Conservation (phyloP, 768 basidiomycete genomes). For the Suillus alpinus region DNA sequence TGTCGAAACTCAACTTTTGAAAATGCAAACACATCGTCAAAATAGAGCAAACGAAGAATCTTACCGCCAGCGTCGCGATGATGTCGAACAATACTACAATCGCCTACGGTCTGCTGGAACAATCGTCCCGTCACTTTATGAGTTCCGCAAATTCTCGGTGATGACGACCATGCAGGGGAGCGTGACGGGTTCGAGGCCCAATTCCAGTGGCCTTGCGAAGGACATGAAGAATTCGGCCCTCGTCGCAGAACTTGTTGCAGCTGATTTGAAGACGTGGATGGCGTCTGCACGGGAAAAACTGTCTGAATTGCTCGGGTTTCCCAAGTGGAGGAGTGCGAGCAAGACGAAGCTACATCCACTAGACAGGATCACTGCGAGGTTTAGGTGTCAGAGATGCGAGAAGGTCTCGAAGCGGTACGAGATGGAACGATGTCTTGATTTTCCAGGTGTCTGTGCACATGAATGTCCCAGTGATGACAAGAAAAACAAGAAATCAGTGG, state of each 20-base stretch:
- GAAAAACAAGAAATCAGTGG: constrained; percentile 23
- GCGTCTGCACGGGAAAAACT: constrained; percentile 42
- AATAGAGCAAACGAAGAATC: constrained; percentile 27
- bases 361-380: constrained; percentile 56
- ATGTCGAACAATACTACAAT: constrained; percentile 44
- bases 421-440: constrained; percentile 50
- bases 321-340: constrained; percentile 49
- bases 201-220: constrained; percentile 18
- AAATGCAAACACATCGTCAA: constrained; percentile 20
- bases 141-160: constrained; percentile 50
- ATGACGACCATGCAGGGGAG: constrained; percentile 32
- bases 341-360: constrained; percentile 49
- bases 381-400: constrained; percentile 54
- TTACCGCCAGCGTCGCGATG: constrained; percentile 27
- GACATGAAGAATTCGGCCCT: constrained; percentile 28
- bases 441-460: constrained; percentile 58
- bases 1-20: constrained; percentile 30
- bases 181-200: not conserved
- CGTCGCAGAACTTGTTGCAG: constrained; percentile 35
- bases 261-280: constrained; percentile 51
- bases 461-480: constrained; percentile 37
- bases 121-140: constrained; percentile 42
- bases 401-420: constrained; percentile 32
- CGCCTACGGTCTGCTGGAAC: constrained; percentile 37
- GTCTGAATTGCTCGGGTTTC: constrained; percentile 45